Evolutionary conservation across 1,139 yeast species (phyloP).

Genomic region (Taphrina populina): DNA sequence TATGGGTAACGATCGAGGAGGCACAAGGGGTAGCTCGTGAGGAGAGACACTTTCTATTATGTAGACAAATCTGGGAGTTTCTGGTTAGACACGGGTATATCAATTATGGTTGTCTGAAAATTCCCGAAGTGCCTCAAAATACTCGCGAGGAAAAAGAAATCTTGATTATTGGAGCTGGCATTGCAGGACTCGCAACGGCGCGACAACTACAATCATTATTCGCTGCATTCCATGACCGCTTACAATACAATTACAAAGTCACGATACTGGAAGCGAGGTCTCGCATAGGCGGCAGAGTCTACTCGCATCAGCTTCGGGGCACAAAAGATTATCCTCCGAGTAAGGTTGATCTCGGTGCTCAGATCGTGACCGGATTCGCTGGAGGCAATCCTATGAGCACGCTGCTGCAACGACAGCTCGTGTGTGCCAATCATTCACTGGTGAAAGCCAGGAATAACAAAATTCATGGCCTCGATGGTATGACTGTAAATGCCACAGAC

Average conservation of each 20-base stretch:
- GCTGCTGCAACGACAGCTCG: slow-evolving; percentile 48
- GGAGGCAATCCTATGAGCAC: slow-evolving; percentile 50
- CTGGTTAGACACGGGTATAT: slow-evolving; percentile 50
- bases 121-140: slow-evolving; percentile 37
- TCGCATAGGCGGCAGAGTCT: slow-evolving; percentile 51
- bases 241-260: slow-evolving; percentile 47
- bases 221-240: slow-evolving; percentile 44
- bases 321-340: slow-evolving; percentile 37
- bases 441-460: slow-evolving; percentile 44
- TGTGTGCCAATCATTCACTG: slow-evolving; percentile 47
- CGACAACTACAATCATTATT: slow-evolving; percentile 48
- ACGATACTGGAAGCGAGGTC: slow-evolving; percentile 48
- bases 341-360: slow-evolving; percentile 49
- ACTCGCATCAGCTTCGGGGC: slow-evolving; percentile 45
- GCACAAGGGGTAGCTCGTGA: slow-evolving; percentile 51
- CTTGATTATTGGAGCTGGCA: slow-evolving; percentile 50
- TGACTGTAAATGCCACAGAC: slow-evolving; percentile 42
- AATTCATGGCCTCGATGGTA: slow-evolving; percentile 44
- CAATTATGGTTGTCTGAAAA: slow-evolving; percentile 49
- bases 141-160: slow-evolving; percentile 38
- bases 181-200: slow-evolving; percentile 50
- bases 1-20: slow-evolving; percentile 48
- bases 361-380: slow-evolving; percentile 49
- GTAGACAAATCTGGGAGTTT: slow-evolving; percentile 51
- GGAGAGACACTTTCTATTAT: slow-evolving; percentile 47